Evolutionary conservation across 2,329 filamentous ascomycete species (phyloP), one percentile per base, ranked within the genome.

Genomic region (Neonectria neomacrospora): DNA sequence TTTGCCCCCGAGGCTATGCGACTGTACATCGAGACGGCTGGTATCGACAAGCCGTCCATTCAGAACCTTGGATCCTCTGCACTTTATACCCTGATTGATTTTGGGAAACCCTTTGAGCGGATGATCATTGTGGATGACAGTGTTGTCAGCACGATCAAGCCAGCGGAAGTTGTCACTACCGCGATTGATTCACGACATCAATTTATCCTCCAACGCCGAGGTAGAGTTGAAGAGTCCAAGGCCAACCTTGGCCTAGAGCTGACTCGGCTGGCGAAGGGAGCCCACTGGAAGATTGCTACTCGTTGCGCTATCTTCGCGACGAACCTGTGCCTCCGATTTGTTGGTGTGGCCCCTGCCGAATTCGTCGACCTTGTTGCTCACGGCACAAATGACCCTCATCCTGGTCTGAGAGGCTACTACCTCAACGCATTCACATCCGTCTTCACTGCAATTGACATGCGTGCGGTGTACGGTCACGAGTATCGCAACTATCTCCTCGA

Each of bases 221-320:
- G 83, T 54, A 86, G 87, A 63, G 94, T 98, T 5, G 96, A 99
- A 77, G 83, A 85, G 57, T 94, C 92, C 80, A 99, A 99, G 80
- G 83, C 89, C 0, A 86, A 88, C 3, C 81, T 99, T 26, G 92
- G 94, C 0, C 82, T 93, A 58, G 94, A 98, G 75, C 83, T 99
- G 32, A 91, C 94, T 4, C 87, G 91, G 63, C 81, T 91, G 63
- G 92, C 93, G 2, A 90, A 88, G 71, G 87, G 87, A 3, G 93
- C 94, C 1, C 96, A 99, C 75, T 99, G 96, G 96, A 98, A 97
- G 82, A 94, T 97, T 71, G 95, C 95, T 6, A 93, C 90, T 54
- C 87, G 95, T 28, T 97, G 94, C 60, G 92, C 92, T 10, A 91
- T 96, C 37, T 96, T 99, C 75, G 92, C 97, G 5, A 89, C 95